These are phyloP conservation scores for Solanum appendiculatum DNA, from an alignment of 257 asterid species.

Conservation along the genomic window DNA sequence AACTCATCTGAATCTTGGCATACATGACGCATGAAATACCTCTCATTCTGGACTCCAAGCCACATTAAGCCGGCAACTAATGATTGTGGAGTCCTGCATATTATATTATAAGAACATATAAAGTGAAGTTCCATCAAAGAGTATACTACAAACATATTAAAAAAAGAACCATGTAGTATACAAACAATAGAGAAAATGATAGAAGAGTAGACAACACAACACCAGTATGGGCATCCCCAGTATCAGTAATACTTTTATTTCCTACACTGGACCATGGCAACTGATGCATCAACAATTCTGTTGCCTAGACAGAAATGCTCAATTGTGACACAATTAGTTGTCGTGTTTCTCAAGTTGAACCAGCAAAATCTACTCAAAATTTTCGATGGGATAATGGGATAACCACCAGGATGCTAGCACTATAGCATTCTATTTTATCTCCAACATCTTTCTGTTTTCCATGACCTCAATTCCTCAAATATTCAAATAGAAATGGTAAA, in stretches of 20 bases:
- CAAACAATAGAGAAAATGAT: neutral
- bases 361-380: neutral
- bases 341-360: neutral
- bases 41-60: slow-evolving; percentile 83
- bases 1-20: slow-evolving; percentile 92
- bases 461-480: neutral
- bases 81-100: slow-evolving; percentile 80
- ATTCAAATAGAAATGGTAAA: neutral
- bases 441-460: neutral
- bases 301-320: neutral
- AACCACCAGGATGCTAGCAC: neutral
- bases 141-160: neutral
- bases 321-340: neutral
- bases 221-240: neutral
- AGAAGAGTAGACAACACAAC: neutral
- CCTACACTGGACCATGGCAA: neutral
- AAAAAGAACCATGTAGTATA: neutral
- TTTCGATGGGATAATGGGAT: neutral
- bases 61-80: slow-evolving; percentile 95
- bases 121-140: neutral
- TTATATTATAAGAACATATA: slow-evolving; percentile 15
- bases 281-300: neutral
- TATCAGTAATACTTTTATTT: neutral
- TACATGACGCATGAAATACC: slow-evolving; percentile 76
- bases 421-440: neutral